Evolutionary conservation across 2,329 filamentous ascomycete species (phyloP), one percentile per base, ranked within the genome.

Genomic region (Sporothrix luriei): DNA sequence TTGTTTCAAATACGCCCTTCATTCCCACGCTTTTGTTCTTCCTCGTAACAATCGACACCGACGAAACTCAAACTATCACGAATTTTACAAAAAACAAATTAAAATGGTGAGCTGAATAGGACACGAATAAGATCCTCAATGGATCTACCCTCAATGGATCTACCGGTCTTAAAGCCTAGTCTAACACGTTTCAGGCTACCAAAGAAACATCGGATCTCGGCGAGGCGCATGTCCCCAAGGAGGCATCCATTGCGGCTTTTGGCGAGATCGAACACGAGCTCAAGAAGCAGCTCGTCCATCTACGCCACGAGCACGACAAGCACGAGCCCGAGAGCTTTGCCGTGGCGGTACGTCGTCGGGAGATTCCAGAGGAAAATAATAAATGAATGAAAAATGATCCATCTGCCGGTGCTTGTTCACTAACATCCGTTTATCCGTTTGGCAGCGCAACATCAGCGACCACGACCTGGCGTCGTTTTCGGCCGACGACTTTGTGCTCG

Each of bases 251-350:
- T 74, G 79, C 79, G 68, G 82, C 80, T 38, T 87, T 86, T 77
- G 75, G 79, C 52, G 79, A 84, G 67, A 77, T 87, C 68, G 78
- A 84, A 72, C 77, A 77, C 10, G 83, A 86, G n/a, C 78, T 87
- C 52, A 85, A 85, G 79, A 82, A 80, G 73, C 76, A 78, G 69
- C 80, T 87, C 55, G 78, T 85, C 46, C 83, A 84, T 73, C 78
- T 82, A 49, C 82, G 83, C 49, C 83, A 82, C 71, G 77, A 83
- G 29, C 78, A 81, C 65, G 76, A 82, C 68, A 69, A 86, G 74
- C 85, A 87, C 73, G 84, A 86, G 72, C 81, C 80, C 10, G 81
- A 84, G 71, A 86, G 85, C 76, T 87, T 87, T 78, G 69, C 66
- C 0, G 80, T 81, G n/a, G 80, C 83, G 2, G 83, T 83, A 67